A percentile compares a stretch with the other conserved stretches of the same genome.
Evolutionary conservation across 805 yeast species (phyloP).

Genomic region (Saccharomycopsis guyanensis): DNA sequence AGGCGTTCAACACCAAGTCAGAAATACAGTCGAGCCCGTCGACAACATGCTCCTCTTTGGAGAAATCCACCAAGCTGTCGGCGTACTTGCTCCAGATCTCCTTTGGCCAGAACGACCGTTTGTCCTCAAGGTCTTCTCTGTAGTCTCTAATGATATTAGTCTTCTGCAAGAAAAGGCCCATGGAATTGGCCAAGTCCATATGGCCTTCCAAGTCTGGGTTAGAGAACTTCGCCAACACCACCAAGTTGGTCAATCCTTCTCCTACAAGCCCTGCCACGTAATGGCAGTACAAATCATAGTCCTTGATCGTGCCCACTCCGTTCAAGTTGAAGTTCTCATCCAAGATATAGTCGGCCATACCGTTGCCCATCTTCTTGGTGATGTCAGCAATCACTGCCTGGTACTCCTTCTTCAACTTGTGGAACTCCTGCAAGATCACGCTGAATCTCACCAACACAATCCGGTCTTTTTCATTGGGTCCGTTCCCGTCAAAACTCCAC

Average conservation of each 20-base stretch:
- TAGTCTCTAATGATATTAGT: constrained; percentile 95
- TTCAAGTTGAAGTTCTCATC: constrained; percentile 69
- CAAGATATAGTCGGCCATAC: constrained; percentile 90
- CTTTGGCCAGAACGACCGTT: constrained; percentile 92
- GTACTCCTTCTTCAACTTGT: constrained; percentile 63
- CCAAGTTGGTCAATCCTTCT: constrained; percentile 82
- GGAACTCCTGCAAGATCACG: constrained; percentile 59
- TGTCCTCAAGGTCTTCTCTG: constrained; percentile 84
- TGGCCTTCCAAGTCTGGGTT: constrained; percentile 41
- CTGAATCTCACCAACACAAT: constrained; percentile 76
- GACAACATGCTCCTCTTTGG: constrained; percentile 36
- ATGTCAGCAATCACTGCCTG: constrained; percentile 74
- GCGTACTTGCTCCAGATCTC: constrained; percentile 88
- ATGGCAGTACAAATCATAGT: constrained; percentile 88
- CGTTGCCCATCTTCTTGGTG: constrained; percentile 85
- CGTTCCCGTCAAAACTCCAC: constrained; percentile 77
- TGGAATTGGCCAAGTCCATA: constrained; percentile 60
- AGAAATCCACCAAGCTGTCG: constrained; percentile 52
- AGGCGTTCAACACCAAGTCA: constrained; percentile 72
- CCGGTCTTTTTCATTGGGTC: constrained; percentile 75
- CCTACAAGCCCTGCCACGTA: constrained; percentile 98
- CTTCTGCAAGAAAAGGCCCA: constrained; percentile 95
- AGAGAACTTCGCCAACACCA: constrained; percentile 69
- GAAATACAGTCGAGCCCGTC: constrained; percentile 71
- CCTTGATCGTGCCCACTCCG: constrained; percentile 72